phyloP scores from a whole-genome alignment of 2,329 filamentous ascomycete species.

The Fusarium proliferatum region DNA sequence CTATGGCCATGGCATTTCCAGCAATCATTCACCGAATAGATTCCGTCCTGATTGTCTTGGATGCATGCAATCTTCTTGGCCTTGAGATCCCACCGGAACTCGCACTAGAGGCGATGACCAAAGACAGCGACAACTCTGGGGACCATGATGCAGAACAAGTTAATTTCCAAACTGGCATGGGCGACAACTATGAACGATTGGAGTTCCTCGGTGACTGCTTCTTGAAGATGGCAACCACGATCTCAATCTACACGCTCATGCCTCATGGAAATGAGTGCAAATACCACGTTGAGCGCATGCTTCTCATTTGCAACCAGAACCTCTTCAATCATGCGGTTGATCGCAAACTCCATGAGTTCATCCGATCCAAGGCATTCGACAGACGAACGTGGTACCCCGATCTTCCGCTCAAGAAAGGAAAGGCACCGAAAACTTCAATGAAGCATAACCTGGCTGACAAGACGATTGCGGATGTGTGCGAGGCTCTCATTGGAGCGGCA shows the following conservation, averaged over 20 bases:
- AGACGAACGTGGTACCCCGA: slow-evolving; percentile 90
- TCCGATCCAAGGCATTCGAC: slow-evolving; percentile 86
- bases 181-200: slow-evolving; percentile 91
- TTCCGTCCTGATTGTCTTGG: slow-evolving; percentile 80
- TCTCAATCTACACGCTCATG: slow-evolving; percentile 81
- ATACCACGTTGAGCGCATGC: slow-evolving; percentile 91
- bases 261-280: slow-evolving; percentile 85
- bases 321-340: slow-evolving; percentile 81
- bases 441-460: slow-evolving; percentile 84
- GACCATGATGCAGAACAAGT: slow-evolving; percentile 75
- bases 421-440: slow-evolving; percentile 59
- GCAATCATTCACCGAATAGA: slow-evolving; percentile 88
- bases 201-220: slow-evolving; percentile 96
- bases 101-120: slow-evolving; percentile 90
- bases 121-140: slow-evolving; percentile 86
- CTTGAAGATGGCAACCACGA: slow-evolving; percentile 94
- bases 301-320: slow-evolving; percentile 90
- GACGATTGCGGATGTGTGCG: slow-evolving; percentile 92
- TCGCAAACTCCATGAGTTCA: slow-evolving; percentile 75
- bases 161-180: slow-evolving; percentile 87
- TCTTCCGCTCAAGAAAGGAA: slow-evolving; percentile 78
- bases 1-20: slow-evolving; percentile 80
- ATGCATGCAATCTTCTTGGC: slow-evolving; percentile 74
- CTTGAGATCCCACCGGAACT: slow-evolving; percentile 74
- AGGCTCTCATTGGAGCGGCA: slow-evolving; percentile 91